Evolutionary conservation across 1,284 basidiomycete genomes (phyloP).

Genomic region (Trametes versicolor): DNA sequence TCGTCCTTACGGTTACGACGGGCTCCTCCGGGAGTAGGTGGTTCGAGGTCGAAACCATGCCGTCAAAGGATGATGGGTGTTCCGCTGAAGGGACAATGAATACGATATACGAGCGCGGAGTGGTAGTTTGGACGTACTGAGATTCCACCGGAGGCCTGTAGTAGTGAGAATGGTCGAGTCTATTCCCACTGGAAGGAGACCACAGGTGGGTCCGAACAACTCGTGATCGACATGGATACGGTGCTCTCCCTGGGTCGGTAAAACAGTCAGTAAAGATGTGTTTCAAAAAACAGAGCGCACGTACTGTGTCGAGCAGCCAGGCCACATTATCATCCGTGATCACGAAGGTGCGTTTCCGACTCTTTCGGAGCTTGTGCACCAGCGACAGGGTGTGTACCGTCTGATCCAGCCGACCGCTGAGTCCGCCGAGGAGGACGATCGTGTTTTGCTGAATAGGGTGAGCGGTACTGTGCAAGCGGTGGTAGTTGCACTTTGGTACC

Average conservation of each 20-base stretch:
- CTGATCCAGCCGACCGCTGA: conserved; percentile 93
- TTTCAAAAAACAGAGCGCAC: conserved; percentile 39
- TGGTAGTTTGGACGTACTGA: conserved; percentile 61
- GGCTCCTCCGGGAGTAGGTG: conserved; percentile 76
- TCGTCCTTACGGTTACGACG: conserved; percentile 78
- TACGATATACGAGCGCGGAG: background rate
- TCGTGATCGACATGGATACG: conserved; percentile 77
- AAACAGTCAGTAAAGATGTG: conserved; percentile 1
- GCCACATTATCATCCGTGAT: conserved; percentile 90
- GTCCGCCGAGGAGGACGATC: conserved; percentile 87
- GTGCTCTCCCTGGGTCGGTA: conserved; percentile 79
- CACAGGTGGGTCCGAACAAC: conserved; percentile 89
- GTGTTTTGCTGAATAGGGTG: conserved; percentile 57
- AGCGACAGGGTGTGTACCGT: conserved; percentile 91
- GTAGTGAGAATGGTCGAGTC: conserved; percentile 82
- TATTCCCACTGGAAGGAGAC: conserved; percentile 90
- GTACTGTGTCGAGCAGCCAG: conserved; percentile 86
- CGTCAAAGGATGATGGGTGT: conserved; percentile 78
- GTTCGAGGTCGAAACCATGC: conserved; percentile 92
- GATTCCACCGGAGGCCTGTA: conserved; percentile 89
- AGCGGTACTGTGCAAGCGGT: background rate
- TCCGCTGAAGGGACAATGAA: conserved; percentile 51
- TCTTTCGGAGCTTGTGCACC: conserved; percentile 82
- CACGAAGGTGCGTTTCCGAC: conserved; percentile 72
- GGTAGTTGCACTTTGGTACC: conserved; percentile 41